Percentiles rank a stretch among this genome's conserved stretches.
Evolutionary conservation across 331 rosid species (phyloP).

Genomic region (Quercus tomentella): DNA sequence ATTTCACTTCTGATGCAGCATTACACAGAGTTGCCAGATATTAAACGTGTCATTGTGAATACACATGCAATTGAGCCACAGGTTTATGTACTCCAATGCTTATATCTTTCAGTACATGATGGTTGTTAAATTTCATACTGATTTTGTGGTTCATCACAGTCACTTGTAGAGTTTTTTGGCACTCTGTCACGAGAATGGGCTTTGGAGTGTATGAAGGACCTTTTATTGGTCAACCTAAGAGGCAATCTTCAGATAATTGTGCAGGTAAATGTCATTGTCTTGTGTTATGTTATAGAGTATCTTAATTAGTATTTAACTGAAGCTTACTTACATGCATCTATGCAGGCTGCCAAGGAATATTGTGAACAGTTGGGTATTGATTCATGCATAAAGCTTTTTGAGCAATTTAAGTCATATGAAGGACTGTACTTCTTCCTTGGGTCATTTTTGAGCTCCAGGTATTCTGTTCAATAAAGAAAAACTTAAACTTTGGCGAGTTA

Average conservation of each 20-base stretch:
- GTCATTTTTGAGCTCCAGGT: constrained; percentile 98
- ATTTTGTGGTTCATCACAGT: constrained; percentile 44
- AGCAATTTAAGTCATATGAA: constrained; percentile 96
- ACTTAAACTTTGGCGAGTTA: background rate
- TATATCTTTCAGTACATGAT: constrained; percentile 8
- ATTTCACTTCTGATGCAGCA: constrained; percentile 62
- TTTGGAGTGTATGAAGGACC: constrained; percentile 99
- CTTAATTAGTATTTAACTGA: constrained; percentile 15
- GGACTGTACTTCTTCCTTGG: constrained; percentile 97
- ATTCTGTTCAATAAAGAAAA: constrained; percentile 14
- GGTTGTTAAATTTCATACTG: constrained; percentile 11
- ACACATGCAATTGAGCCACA: constrained; percentile 99
- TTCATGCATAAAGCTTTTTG: constrained; percentile 90
- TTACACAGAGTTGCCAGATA: constrained; percentile 95
- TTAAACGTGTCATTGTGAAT: constrained; percentile 92
- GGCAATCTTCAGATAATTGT: constrained; percentile 98
- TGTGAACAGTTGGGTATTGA: constrained; percentile 96
- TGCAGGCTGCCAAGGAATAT: constrained; percentile 96
- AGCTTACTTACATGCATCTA: constrained; percentile 14
- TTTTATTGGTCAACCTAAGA: constrained; percentile 89
- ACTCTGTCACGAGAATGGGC: constrained; percentile 97
- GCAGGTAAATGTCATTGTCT: constrained; percentile 48
- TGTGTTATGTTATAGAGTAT: background rate
- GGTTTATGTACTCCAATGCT: constrained; percentile 33
- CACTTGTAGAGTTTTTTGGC: constrained; percentile 98